Evolutionary conservation across 805 yeast genomes (phyloP), one percentile per base, ranked within the genome.

Genomic region (Saccharomycopsis fodiens): DNA sequence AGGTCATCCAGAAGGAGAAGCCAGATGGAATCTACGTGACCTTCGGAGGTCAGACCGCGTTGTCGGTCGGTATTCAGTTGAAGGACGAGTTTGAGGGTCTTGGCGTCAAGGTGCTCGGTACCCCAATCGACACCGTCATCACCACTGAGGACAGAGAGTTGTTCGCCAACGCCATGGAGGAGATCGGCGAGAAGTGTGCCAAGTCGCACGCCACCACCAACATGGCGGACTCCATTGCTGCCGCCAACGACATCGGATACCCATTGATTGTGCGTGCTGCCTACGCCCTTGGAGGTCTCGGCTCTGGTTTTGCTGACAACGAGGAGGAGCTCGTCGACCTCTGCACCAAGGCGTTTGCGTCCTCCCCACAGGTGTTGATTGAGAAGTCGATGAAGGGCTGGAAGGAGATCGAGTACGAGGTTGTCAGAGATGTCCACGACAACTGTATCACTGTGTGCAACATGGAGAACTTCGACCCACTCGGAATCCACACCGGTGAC

Each of bases 381-480:
- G 98, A 91, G 72, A 79, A 81, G 63, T 87, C 96, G 39, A 85
- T 91, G 95, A 93, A 93, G 71, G 98, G 98, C 54, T 91, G 98
- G 98, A 91, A 91, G 66, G 98, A 91, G 70, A 85, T 91, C 58
- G 98, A 91, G 70, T 91, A 91, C 66, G 98, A 91, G 69, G 98
- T 91, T 65, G 98, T 91, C 45, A 87, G 98, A 67, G 98, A 91
- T 69, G 89, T 94, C 42, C 83, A 79, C 58, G 97, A 87, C 66
- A 91, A 91, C 78, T 91, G 98, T 80, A 87, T 91, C 59, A 91
- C 98, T 41, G 98, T 91, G 52, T 91, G 98, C 77, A 91, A 91
- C 71, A 91, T 91, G 98, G 98, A 91, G 70, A 91, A 91, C 69
- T 91, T 91, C 56, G 98, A 91, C 68, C 98, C 98, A 39, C 76